These are phyloP conservation scores for Vitellaria paradoxa DNA, from an alignment of 179 eudicot species.

Conservation along the genomic window DNA sequence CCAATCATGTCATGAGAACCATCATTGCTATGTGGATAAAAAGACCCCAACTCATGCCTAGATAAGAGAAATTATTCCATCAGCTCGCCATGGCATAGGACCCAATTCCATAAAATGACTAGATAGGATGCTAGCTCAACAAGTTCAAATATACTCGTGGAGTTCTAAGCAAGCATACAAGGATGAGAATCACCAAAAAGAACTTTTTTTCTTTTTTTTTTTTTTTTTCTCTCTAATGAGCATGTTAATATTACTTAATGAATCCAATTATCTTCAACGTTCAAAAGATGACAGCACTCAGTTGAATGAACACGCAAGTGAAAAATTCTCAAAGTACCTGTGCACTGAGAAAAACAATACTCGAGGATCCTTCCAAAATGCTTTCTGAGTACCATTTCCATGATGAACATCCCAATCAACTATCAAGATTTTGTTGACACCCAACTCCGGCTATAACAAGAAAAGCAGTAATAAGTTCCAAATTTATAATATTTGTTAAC, in stretches of 20 bases:
- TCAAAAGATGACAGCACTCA: background rate
- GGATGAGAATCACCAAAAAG: background rate
- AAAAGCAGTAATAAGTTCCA: conserved; percentile 7
- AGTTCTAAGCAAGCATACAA: background rate
- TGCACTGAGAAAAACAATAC: conserved; percentile 97
- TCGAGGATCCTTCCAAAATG: conserved; percentile 91
- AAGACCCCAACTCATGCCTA: conserved; percentile 86
- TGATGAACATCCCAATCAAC: conserved; percentile 99
- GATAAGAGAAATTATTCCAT: conserved; percentile 4
- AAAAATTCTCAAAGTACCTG: conserved; percentile 44
- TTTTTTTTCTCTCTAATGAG: background rate
- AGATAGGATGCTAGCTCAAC: background rate
- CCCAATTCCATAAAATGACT: background rate
- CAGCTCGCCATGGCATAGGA: background rate
- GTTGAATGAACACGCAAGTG: background rate
- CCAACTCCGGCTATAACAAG: conserved; percentile 61
- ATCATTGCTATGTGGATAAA: conserved; percentile 84
- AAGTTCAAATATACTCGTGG: background rate
- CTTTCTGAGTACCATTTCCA: conserved; percentile 96
- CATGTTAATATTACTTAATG: too few species aligned
- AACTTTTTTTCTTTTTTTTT: background rate
- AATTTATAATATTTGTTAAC: background rate
- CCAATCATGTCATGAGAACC: conserved; percentile 90
- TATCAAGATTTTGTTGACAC: conserved; percentile 70
- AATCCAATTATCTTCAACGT: background rate